Evolutionary conservation across 2,329 filamentous ascomycete genomes (phyloP), one percentile per base, ranked within the genome.

Genomic region (Penicillium sp.): DNA sequence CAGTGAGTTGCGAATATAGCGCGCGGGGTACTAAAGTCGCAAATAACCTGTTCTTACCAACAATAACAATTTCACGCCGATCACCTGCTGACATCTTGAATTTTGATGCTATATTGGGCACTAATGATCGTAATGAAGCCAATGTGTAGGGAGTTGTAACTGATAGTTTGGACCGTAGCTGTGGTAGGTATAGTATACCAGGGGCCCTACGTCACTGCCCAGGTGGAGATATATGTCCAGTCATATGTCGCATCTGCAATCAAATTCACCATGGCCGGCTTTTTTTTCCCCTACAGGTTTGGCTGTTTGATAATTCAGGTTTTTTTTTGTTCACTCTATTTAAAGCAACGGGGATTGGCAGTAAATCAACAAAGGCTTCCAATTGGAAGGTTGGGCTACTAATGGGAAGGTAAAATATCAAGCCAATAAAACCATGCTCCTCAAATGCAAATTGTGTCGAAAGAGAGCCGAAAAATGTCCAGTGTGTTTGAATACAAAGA

Each of bases 31-130:
- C 25, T 22, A 12, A 22, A 46, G 40, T 45, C 43, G 54, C 53
- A 28, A 40, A 36, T 17, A 33, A 31, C n/a, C 12, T 51, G 22
- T 44, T 22, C 67, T 58, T 68, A 76, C 74, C 74, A 51, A 76
- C 60, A 40, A 77, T 67, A n/a, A 75, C 66, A 56, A 77, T 77
- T 37, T 75, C 69, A 51, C 73, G 70, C 38, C 69, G 65, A 44
- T 69, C 67, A 43, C 51, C 59, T 31, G 60, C 53, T 41, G 70
- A 60, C 72, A 75, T 75, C 37, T 61, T 71, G 57, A 51, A 46
- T 46, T 57, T 61, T 22, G 60, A 63, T 31, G 55, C 44, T 30
- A 67, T 53, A 22, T 50, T 59, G 25, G 50, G 56, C 31, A 58
- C 45, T 37, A 67, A 17, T 30, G 42, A 47, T 50, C 48, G 59